Evolutionary conservation across 495 filamentous ascomycete genomes (phyloP), one percentile per base, ranked within the genome.

Genomic region (Glarea lozoyensis): DNA sequence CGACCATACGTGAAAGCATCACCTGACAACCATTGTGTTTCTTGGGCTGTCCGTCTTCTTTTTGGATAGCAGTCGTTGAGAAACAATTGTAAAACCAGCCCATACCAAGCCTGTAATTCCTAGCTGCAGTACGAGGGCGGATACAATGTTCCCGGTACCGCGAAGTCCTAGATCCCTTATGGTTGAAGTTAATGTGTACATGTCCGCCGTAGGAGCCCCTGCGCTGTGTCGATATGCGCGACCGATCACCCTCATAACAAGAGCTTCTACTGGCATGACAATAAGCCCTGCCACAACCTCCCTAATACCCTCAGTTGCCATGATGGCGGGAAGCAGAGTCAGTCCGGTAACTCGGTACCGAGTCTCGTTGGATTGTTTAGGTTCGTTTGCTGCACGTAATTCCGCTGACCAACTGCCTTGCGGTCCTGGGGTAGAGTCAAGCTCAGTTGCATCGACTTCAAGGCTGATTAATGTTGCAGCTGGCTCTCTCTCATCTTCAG

Each of bases 391-490:
- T 24, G 42, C 55, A 18, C 71, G 62, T 11, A 76, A 59, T 42
- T 76, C 72, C 27, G 72, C 72, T n/a, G 71, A 69, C 72, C 72
- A 76, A 3, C 66, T 50, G n/a, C 67, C 70, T 2, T 37, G 18
- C 12, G 42, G n/a, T 16, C 19, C 20, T 3, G 65, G 62, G 10
- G 58, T 59, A 22, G 61, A 64, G 16, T 56, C 59, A 1, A 62
- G 56, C 33, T 72, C 68, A 30, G 63, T 66, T 6, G 70, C 61
- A 37, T 75, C 71, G 20, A 76, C 70, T 50, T 76, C 72, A 36
- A 76, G 75, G 41, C 66, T 73, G n/a, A 76, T 74, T 1, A 76
- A 50, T 0, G 71, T 73, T 2, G 69, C 60, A 40, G 66, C 68
- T 15, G 68, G 53, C 17, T 66, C 49, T 22, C 75, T 70, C 13